Conservation (phyloP, 2,329 filamentous ascomycete genomes). For the Diaporthe helianthi region DNA sequence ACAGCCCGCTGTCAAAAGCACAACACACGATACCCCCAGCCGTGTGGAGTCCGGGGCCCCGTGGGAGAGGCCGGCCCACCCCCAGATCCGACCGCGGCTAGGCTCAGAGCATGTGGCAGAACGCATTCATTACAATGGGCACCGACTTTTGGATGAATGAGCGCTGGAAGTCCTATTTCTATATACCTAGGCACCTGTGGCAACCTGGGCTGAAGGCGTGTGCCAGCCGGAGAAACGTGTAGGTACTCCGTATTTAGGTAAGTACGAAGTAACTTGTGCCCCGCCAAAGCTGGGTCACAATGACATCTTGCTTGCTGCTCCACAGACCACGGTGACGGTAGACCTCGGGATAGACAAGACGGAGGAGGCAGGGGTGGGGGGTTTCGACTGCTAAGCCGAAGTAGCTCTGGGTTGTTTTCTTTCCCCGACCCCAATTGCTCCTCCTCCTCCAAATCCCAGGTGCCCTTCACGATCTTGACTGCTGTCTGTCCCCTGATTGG, state of each 20-base stretch:
- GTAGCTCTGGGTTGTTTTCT: constrained; percentile 11
- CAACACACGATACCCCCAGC: not conserved
- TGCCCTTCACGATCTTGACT: not conserved
- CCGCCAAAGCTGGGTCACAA: no score
- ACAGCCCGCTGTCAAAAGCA: not conserved
- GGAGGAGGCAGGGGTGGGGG: not conserved
- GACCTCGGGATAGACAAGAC: constrained; percentile 1
- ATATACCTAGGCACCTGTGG: no score
- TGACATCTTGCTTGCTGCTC: no score
- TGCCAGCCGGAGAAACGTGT: no score
- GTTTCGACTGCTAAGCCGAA: constrained; percentile 1
- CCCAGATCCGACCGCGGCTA: constrained; percentile 5
- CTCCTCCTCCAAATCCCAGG: not conserved
- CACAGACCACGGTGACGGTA: no score
- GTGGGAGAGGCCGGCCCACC: constrained; percentile 1
- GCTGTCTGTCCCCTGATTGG: not conserved
- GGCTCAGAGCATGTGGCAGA: not conserved
- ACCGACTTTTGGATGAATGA: not conserved
- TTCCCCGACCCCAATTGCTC: constrained; percentile 2
- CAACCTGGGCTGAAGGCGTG: no score
- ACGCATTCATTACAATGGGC: not conserved
- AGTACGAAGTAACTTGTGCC: no score
- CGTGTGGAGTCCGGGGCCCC: constrained; percentile 26
- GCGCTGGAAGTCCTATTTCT: no score
- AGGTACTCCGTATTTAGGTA: no score